Evolutionary conservation across 2,329 filamentous ascomycete genomes (phyloP).

Genomic region (Phaeophleospora eucalypticola): DNA sequence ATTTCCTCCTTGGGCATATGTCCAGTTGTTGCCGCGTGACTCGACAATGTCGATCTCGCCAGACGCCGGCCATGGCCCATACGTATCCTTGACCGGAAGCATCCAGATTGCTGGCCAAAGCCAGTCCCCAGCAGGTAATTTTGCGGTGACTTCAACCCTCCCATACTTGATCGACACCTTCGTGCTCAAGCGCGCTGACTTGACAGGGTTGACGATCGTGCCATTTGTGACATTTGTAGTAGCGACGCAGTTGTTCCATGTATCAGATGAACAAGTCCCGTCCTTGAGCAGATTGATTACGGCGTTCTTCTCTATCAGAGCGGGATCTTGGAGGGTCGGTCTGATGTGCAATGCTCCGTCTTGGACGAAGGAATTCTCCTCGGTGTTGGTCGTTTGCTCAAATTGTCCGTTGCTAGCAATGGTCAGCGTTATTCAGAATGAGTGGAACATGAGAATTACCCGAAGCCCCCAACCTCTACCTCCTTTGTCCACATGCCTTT

Average conservation of each 20-base stretch:
- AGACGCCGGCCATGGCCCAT: constrained; percentile 72
- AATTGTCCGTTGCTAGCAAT: constrained; percentile 70
- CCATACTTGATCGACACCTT: constrained; percentile 74
- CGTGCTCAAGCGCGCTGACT: constrained; percentile 76
- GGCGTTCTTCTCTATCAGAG: constrained; percentile 61
- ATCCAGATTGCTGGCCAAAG: constrained; percentile 92
- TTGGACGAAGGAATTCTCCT: constrained; percentile 71
- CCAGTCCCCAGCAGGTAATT: constrained; percentile 75
- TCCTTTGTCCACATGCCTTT: constrained; percentile 67
- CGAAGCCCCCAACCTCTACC: constrained; percentile 69
- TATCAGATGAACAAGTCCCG: constrained; percentile 63
- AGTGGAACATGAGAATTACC: constrained; percentile 46
- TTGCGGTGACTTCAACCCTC: constrained; percentile 73
- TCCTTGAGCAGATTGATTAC: constrained; percentile 64
- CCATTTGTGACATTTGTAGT: constrained; percentile 73
- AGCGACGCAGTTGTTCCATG: constrained; percentile 60
- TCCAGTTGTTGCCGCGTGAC: constrained; percentile 76
- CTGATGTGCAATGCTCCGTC: constrained; percentile 68
- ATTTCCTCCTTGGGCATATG: constrained; percentile 71
- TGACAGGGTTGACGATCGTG: constrained; percentile 71
- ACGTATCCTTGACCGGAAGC: constrained; percentile 68
- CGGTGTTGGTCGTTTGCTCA: constrained; percentile 65
- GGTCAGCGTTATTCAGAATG: constrained; percentile 15
- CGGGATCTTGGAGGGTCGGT: constrained; percentile 69
- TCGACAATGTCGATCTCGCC: constrained; percentile 83